Percentiles rank a stretch among this genome's conserved stretches.
Conservation (phyloP, 2,329 filamentous ascomycete species). For the Sporothrix dimorphospora region DNA sequence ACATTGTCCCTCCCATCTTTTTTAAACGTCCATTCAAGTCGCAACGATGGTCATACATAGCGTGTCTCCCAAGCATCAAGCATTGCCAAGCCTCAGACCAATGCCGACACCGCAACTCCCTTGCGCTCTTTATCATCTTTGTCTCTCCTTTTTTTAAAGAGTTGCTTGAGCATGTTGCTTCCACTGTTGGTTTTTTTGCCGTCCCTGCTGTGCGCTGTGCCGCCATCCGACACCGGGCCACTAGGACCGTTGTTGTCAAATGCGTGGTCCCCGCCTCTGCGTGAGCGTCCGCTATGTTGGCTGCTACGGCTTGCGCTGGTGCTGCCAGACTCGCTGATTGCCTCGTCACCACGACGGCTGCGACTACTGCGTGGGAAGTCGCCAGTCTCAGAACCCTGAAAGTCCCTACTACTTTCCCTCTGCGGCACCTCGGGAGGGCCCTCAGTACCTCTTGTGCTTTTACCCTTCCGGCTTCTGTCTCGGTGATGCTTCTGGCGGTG, state of each 20-base stretch:
- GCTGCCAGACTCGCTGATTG: slow-evolving; percentile 39
- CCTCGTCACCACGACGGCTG: slow-evolving; percentile 31
- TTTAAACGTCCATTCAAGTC: neutral
- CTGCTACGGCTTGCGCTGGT: slow-evolving; percentile 1
- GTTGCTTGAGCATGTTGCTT: slow-evolving; percentile 58
- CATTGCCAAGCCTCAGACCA: neutral
- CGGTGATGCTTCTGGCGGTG: slow-evolving; percentile 30
- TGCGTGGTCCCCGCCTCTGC: slow-evolving; percentile 43
- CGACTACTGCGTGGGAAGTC: slow-evolving; percentile 43
- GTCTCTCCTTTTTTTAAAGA: slow-evolving; percentile 62
- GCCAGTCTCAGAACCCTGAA: slow-evolving; percentile 36
- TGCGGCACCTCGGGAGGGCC: slow-evolving; percentile 33
- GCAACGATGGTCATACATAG: neutral
- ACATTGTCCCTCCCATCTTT: neutral
- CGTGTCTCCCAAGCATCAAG: neutral
- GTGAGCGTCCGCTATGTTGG: slow-evolving; percentile 38
- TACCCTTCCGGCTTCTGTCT: slow-evolving; percentile 30
- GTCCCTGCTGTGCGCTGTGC: slow-evolving; percentile 39
- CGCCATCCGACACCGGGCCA: slow-evolving; percentile 32
- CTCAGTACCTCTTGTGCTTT: neutral
- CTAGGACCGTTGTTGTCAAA: slow-evolving; percentile 33
- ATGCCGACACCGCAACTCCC: neutral
- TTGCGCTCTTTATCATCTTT: slow-evolving; percentile 44
- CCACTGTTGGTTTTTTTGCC: slow-evolving; percentile 41
- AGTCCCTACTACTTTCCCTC: slow-evolving; percentile 40